Evolutionary conservation across 768 basidiomycete species (phyloP).

Genomic region (Filobasidium floriforme): DNA sequence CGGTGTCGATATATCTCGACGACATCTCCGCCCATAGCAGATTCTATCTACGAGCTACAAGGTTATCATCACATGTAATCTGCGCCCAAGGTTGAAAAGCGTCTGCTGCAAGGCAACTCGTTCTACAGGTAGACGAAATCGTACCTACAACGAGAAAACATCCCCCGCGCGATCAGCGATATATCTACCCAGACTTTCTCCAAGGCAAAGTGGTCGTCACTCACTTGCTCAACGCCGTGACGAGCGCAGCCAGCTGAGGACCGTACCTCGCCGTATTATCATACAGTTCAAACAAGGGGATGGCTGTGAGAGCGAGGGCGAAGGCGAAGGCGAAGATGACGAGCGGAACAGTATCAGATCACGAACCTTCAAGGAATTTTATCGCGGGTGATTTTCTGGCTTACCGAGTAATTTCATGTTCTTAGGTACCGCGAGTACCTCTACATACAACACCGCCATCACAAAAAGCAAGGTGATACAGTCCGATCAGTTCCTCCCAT

Average conservation of each 20-base stretch:
- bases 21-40: no score
- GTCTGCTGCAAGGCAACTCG: no score
- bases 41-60: no score
- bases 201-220: no score
- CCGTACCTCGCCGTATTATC: conserved; percentile 91
- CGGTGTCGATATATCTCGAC: no score
- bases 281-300: conserved; percentile 93
- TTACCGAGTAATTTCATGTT: conserved; percentile 77
- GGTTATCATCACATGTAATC: no score
- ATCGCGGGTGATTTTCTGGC: no score
- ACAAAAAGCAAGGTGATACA: not conserved
- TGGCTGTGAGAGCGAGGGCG: conserved; percentile 54
- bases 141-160: conserved; percentile 11
- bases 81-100: no score
- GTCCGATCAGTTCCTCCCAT: no score
- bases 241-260: conserved; percentile 64
- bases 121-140: conserved; percentile 24
- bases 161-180: not conserved
- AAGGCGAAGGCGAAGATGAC: not conserved
- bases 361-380: no score
- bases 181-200: no score
- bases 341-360: no score
- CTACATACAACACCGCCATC: conserved; percentile 51
- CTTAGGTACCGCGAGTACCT: conserved; percentile 90
- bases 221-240: conserved; percentile 23